Conservation (phyloP, 2,329 filamentous ascomycete species). For the Ophiocordyceps camponoti-leonardi region DNA sequence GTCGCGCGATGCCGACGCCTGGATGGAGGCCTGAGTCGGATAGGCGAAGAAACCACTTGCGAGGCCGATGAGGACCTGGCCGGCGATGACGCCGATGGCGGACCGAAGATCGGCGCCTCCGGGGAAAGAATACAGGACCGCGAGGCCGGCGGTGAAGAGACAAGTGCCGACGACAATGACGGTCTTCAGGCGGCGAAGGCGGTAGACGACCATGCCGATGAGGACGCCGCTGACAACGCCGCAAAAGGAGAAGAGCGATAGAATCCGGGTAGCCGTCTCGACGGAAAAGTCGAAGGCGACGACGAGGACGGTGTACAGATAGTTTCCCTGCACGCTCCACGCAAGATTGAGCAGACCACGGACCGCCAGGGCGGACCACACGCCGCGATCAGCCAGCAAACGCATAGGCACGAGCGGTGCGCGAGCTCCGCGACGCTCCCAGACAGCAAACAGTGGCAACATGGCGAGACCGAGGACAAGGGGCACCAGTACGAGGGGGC, state of each 20-base stretch:
- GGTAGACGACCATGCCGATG: constrained; percentile 32
- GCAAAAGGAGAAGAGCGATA: constrained; percentile 33
- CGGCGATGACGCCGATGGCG: constrained; percentile 34
- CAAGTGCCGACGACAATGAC: constrained; percentile 40
- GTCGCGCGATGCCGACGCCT: constrained; percentile 18
- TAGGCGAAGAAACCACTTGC: constrained; percentile 38
- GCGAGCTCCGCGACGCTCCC: constrained; percentile 32
- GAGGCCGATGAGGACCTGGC: constrained; percentile 37
- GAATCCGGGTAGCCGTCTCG: constrained; percentile 35
- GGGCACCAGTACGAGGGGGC: constrained; percentile 30
- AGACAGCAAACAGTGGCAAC: constrained; percentile 30
- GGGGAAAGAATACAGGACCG: constrained; percentile 35
- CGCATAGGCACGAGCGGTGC: constrained; percentile 38
- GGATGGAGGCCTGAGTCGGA: constrained; percentile 21
- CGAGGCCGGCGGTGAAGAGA: constrained; percentile 38
- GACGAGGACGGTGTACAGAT: constrained; percentile 39
- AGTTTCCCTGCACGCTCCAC: constrained; percentile 42
- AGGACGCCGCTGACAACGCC: constrained; percentile 37
- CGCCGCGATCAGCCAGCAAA: constrained; percentile 39
- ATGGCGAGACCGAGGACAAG: constrained; percentile 31
- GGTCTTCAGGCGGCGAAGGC: constrained; percentile 34
- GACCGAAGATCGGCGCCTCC: constrained; percentile 24
- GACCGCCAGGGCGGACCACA: constrained; percentile 43
- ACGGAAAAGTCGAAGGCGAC: constrained; percentile 40
- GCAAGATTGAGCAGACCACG: constrained; percentile 29